Base-by-base conservation (phyloP, 73 alveolate genomes). In the Tetrahymena thermophila region DNA sequence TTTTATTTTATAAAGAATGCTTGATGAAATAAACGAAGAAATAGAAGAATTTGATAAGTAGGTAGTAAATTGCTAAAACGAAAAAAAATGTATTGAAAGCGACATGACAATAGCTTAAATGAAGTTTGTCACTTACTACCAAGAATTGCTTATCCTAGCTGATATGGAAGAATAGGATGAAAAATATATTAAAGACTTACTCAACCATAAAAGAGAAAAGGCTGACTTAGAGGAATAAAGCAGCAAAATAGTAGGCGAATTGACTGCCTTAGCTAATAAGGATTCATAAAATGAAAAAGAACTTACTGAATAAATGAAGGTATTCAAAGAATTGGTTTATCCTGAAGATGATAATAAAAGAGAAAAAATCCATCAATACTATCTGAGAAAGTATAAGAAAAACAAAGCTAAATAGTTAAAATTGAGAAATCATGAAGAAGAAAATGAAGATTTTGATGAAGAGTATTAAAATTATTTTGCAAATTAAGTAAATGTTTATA, bases 131-230 rank as follows among this genome's bases (percentile, higher is more conserved):
- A 97, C 98, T 31, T 97, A 89, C 97, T 98, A 94, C 93, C 97
- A 97, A 94, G 99, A 98, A 94, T 96, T 98, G 9, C 96, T 97
- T 56, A 93, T 97, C 84, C 96, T 98, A 23, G 98, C 98, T 84
- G 98, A 95, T 95, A 97, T 97, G 99, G 99, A 98, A 94, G 98
- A 97, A 16, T 96, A 96, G 94, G 99, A 98, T 94, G 96, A 97
- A 56, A 98, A 98, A 96, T 97, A 97, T n/a, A 97, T 98, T 21
- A 96, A 97, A 71, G 96, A 95, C 38, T 94, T 98, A 11, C 97
- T 98, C 23, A 97, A 97, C 94, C 97, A 97, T 50, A 96, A 98
- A 42, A 94, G 98, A 94, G 98, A 98, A 85, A 98, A 97, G 94
- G 97, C 98, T 19, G 96, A 97, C 25, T 94, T 98, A 28, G 96